Conservation (phyloP, 75 land plant genomes). For the Sequoiadendron giganteum region DNA sequence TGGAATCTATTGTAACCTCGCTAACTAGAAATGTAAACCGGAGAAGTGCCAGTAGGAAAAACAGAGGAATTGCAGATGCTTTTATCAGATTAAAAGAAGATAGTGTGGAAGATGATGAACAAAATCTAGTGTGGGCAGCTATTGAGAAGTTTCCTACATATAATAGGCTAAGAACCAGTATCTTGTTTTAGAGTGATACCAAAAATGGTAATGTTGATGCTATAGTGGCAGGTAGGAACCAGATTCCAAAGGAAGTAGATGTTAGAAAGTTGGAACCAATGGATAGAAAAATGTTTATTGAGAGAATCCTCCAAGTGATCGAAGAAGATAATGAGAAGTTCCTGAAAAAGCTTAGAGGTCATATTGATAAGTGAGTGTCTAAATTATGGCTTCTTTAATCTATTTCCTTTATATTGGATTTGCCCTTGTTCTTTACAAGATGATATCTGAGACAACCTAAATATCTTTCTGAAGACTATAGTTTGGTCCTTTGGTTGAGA, state of each 20-base stretch:
- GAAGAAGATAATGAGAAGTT: constrained; percentile 85
- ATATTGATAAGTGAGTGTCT: constrained; percentile 53
- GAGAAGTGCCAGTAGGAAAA: not conserved
- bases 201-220: not conserved
- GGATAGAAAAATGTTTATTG: constrained; percentile 47
- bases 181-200: not conserved
- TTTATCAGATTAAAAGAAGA: not conserved
- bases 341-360: constrained; percentile 50
- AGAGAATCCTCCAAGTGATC: constrained; percentile 56
- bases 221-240: not conserved
- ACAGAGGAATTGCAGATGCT: not conserved
- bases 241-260: constrained; percentile 33
- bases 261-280: constrained; percentile 43
- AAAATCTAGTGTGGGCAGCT: constrained; percentile 77
- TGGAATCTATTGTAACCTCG: too few species aligned
- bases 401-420: too few species aligned
- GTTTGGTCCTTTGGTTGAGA: too few species aligned
- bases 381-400: too few species aligned
- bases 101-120: constrained; percentile 44
- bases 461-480: not conserved
- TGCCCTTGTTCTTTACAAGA: not conserved
- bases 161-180: constrained; percentile 36
- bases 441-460: not conserved
- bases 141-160: constrained; percentile 76
- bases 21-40: not conserved